These are phyloP conservation scores for Chalara sp. DNA, from an alignment of 2,329 filamentous ascomycete species.

Conservation along the genomic window DNA sequence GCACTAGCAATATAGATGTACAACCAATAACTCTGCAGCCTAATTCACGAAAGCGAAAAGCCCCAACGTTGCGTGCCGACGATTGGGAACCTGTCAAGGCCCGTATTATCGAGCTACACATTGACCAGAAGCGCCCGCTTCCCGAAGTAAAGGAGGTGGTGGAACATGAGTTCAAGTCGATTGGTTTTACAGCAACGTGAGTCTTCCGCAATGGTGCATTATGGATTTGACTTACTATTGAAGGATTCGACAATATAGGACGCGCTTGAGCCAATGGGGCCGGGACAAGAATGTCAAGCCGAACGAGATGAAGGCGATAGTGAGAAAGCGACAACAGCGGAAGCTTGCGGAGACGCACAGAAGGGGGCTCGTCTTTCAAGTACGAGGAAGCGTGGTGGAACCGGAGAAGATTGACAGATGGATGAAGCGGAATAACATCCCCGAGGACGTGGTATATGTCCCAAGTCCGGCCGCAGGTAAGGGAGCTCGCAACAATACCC, in stretches of 20 bases:
- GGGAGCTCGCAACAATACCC: neutral
- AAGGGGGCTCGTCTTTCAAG: neutral
- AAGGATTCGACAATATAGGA: neutral
- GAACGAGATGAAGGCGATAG: neutral
- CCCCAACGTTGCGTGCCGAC: neutral
- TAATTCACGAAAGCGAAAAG: neutral
- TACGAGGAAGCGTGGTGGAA: neutral
- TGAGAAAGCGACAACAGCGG: neutral
- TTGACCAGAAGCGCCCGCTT: neutral
- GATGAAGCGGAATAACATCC: neutral
- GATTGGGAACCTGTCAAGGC: neutral
- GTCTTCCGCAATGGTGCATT: neutral
- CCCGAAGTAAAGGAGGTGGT: neutral
- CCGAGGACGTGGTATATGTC: neutral
- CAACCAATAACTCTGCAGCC: neutral
- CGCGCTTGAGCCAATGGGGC: neutral
- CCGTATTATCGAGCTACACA: neutral
- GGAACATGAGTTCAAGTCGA: neutral
- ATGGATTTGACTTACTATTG: neutral
- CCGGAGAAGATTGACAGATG: neutral
- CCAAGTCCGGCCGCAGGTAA: neutral
- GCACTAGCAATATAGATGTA: no score
- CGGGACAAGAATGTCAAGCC: neutral
- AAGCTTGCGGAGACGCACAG: neutral
- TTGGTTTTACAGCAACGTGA: neutral